Evolutionary conservation across 2,329 filamentous ascomycete species (phyloP).

Genomic region (Fusarium torreyae): DNA sequence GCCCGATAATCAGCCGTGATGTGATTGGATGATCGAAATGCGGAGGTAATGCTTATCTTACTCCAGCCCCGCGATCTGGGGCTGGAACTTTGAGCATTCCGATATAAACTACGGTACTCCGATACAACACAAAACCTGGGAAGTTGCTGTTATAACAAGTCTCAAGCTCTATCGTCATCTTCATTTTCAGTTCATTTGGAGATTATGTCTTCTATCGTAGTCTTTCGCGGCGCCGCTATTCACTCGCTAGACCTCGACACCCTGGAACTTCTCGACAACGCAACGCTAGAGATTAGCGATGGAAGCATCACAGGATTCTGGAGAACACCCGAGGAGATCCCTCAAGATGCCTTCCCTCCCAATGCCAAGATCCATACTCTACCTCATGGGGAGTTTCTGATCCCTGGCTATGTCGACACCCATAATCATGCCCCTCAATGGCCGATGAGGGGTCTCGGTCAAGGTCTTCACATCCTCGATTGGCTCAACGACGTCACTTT

Average conservation of each 20-base stretch:
- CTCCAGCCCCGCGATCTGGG: background rate
- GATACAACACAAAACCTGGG: background rate
- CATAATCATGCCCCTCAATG: slow-evolving; percentile 77
- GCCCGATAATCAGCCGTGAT: background rate
- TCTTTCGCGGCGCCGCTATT: slow-evolving; percentile 17
- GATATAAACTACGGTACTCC: background rate
- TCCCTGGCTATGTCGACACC: slow-evolving; percentile 75
- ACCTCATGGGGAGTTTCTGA: slow-evolving; percentile 34
- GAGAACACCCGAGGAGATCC: background rate
- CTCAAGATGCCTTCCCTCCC: background rate
- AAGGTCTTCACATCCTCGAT: slow-evolving; percentile 69
- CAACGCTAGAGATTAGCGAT: slow-evolving; percentile 3
- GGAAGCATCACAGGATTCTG: slow-evolving; percentile 17
- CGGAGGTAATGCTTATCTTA: background rate
- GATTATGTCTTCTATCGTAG: background rate
- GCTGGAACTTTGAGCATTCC: background rate
- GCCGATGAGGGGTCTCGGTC: slow-evolving; percentile 64
- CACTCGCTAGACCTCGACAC: background rate
- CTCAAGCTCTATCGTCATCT: background rate
- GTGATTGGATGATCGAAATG: slow-evolving; percentile 3
- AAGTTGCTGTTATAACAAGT: background rate
- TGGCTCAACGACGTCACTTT: slow-evolving; percentile 78
- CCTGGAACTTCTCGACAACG: slow-evolving; percentile 4
- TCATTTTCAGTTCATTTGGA: background rate
- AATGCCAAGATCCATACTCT: background rate